phyloP scores from a whole-genome alignment of 129 eudicot genomes.

The Pulicaria dysenterica region DNA sequence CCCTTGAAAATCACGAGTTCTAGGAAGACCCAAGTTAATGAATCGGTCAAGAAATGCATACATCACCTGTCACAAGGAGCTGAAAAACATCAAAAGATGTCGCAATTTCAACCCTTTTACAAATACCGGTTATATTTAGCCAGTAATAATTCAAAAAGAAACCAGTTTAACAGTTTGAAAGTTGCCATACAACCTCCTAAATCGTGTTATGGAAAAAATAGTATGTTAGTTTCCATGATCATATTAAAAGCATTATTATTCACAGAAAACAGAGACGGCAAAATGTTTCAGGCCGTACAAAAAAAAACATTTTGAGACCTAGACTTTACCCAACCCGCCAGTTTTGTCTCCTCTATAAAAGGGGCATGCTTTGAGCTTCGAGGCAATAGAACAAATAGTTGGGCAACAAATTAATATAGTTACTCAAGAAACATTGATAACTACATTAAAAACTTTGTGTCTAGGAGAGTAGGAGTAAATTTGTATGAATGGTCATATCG shows the following conservation, averaged over 20 bases:
- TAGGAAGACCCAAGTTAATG: constrained; percentile 88
- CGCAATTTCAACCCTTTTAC: background rate
- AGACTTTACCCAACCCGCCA: background rate
- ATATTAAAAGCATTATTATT: background rate
- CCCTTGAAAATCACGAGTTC: constrained; percentile 92
- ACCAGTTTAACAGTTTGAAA: background rate
- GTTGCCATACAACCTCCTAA: background rate
- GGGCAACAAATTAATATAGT: too few relatives aligned
- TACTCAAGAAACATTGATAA: background rate
- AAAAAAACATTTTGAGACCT: background rate
- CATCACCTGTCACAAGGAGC: constrained; percentile 62
- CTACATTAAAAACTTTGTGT: background rate
- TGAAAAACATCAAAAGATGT: constrained; percentile 1
- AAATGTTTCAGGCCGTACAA: background rate
- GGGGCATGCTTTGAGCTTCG: background rate
- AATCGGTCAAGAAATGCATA: constrained; percentile 84
- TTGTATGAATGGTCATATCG: background rate
- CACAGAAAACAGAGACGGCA: background rate
- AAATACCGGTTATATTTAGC: background rate
- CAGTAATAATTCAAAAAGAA: background rate
- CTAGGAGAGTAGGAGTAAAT: background rate
- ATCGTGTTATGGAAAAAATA: background rate
- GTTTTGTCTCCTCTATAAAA: background rate
- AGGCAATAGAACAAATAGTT: background rate
- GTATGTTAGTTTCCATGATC: background rate